phyloP scores from a whole-genome alignment of 208 protist genomes.

The Leishmania aethiopica region DNA sequence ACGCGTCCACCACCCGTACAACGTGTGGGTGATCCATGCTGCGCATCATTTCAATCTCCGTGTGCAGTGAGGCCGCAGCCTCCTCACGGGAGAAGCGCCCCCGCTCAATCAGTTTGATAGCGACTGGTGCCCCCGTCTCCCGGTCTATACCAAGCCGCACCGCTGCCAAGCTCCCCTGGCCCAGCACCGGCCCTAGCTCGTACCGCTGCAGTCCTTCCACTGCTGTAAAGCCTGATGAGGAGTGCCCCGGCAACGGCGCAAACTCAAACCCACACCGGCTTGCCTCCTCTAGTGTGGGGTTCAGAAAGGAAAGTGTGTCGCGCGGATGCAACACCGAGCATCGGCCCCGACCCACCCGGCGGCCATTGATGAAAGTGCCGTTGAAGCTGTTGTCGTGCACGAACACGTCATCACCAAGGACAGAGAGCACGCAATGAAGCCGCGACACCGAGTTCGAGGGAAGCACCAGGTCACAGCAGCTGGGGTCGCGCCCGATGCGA shows the following conservation, averaged over 20 bases:
- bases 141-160: constrained; percentile 54
- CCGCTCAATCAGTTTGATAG: constrained; percentile 84
- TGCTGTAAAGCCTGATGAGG: not conserved
- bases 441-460: constrained; percentile 34
- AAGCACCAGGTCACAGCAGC: constrained; percentile 42
- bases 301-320: constrained; percentile 61
- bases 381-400: constrained; percentile 74
- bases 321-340: constrained; percentile 36
- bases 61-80: constrained; percentile 46
- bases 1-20: constrained; percentile 61
- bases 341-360: constrained; percentile 41
- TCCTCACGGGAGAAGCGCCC: constrained; percentile 36
- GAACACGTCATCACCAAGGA: constrained; percentile 56
- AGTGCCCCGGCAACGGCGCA: constrained; percentile 9
- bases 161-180: constrained; percentile 63
- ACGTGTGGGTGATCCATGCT: constrained; percentile 74
- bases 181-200: constrained; percentile 50
- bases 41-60: constrained; percentile 72
- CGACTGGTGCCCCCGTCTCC: constrained; percentile 39
- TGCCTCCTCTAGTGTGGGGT: constrained; percentile 47
- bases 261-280: constrained; percentile 42
- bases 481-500: constrained; percentile 50
- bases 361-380: constrained; percentile 79
- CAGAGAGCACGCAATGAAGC: constrained; percentile 59
- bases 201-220: constrained; percentile 39